These are phyloP conservation scores for Colletotrichum magnum DNA, from an alignment of 2,329 filamentous ascomycete species.

Conservation along the genomic window DNA sequence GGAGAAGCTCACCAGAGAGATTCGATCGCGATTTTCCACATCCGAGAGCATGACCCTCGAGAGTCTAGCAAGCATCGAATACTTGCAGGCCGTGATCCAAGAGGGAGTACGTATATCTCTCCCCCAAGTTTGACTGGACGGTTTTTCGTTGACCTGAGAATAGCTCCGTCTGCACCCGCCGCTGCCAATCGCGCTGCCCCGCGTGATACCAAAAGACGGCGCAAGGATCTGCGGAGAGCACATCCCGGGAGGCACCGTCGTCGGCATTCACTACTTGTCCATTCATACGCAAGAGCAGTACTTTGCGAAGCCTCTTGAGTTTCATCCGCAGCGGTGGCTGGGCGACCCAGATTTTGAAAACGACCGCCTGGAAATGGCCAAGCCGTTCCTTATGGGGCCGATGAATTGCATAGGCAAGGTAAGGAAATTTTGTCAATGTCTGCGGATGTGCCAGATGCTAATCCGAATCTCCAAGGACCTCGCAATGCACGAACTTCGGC, in stretches of 20 bases:
- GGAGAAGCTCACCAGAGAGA: constrained; percentile 28
- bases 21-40: not conserved
- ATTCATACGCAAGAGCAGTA: constrained; percentile 11
- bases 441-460: not conserved
- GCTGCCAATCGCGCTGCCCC: constrained; percentile 11
- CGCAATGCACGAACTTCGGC: constrained; percentile 16
- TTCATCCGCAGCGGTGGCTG: constrained; percentile 61
- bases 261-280: constrained; percentile 15
- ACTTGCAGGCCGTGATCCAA: constrained; percentile 8
- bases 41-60: constrained; percentile 12
- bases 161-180: constrained; percentile 13
- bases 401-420: constrained; percentile 63
- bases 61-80: constrained; percentile 9
- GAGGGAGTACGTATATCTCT: not conserved
- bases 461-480: not conserved
- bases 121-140: not conserved
- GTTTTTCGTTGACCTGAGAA: not conserved
- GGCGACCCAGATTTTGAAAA: constrained; percentile 6
- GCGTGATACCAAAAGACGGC: constrained; percentile 2
- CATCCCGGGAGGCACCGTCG: constrained; percentile 6
- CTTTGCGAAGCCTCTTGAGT: constrained; percentile 45
- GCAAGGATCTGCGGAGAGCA: constrained; percentile 2
- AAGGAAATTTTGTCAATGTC: constrained; percentile 28
- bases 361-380: constrained; percentile 5
- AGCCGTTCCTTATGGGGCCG: constrained; percentile 45